Evolutionary conservation across 2,329 filamentous ascomycete genomes (phyloP), one percentile per base, ranked within the genome.

Genomic region (Claviceps paspali): DNA sequence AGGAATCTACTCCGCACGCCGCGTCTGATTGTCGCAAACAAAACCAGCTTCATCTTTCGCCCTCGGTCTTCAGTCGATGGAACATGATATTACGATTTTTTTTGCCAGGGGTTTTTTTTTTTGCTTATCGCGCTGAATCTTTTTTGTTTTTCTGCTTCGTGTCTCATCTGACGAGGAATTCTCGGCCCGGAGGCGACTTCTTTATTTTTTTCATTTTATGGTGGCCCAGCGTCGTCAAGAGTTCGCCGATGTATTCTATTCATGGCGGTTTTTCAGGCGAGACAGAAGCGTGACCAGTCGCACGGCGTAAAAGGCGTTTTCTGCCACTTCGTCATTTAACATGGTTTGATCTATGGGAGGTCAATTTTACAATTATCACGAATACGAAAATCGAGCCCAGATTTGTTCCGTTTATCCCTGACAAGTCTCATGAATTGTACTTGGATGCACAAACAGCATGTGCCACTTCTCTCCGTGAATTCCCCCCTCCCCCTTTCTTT

Each of bases 201-300:
- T 22, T 22, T 5, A 8, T 22, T 5, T 22, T 8, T 22, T 22
- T 22, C 5, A 8, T 5, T 22, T 5, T 5, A 5, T 19, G 35
- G 26, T 27, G 34, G 24, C 21, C 31, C 15, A 11, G 37, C 37
- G 43, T 41, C 39, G 41, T 35, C 29, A 28, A 27, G 33, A 32
- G 34, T 22, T 37, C 33, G 36, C 40, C 41, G 11, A 42, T 46
- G 42, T 45, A 45, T 42, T 41, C 41, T 47, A 44, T 37, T 18
- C 24, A 39, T 29, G 27, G 22, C 34, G 27, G 30, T 29, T 11
- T 26, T 26, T 38, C 27, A 29, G 33, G 30, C 22, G 23, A 15
- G 12, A 33, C 31, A 23, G 26, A 23, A 28, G 35, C 29, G 31
- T 35, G n/a, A 27, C 18, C 28, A 35, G 33, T 40, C 42, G 41